Evolutionary conservation across 164 flowering plant genomes (phyloP), one percentile per base, ranked within the genome.

Genomic region (Buxus sempervirens): DNA sequence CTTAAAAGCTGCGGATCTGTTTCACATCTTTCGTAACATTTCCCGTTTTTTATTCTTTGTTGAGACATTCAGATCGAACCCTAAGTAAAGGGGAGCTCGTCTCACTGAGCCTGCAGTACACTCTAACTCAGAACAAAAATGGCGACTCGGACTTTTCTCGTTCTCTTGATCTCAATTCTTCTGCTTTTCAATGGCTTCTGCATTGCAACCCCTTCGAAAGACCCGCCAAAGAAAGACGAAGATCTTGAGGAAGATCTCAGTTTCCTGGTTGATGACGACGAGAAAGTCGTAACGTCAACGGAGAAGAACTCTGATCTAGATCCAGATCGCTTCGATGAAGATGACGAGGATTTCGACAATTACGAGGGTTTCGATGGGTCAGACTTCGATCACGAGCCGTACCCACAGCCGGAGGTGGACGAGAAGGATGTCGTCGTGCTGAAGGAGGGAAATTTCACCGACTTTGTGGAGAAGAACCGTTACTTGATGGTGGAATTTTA

Each of bases 221-320:
- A 28, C 57, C n/a, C 77, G 58, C 25, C 73, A 66, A 72, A 76
- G 58, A 68, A 65, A 76, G 73, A 63, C 56, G 83, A 63, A 7
- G 91, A 86, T 74, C 83, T 72, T 69, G 90, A 89, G 59, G 91
- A 88, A 62, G 93, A 86, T 72, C 89, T 89, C 73, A 75, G 79
- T 70, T 84, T 88, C 81, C 87, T 93, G 36, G 87, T 84, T 61
- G 88, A 84, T 26, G 82, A 73, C 16, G 83, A 69, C 67, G 75
- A 58, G 51, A 7, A 32, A 32, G 7, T 3, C 38, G 72, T 20
- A n/a, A 53, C 56, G 25, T 23, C 18, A 19, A 18, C 49, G 2
- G 38, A 20, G 36, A 45, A 63, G 28, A 54, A 54, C 58, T 45
- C 66, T 18, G 2, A 15, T 65, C 61, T 70, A 13, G 80, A 73